Evolutionary conservation across 805 yeast genomes (phyloP).

Genomic region (Ogataea pini): DNA sequence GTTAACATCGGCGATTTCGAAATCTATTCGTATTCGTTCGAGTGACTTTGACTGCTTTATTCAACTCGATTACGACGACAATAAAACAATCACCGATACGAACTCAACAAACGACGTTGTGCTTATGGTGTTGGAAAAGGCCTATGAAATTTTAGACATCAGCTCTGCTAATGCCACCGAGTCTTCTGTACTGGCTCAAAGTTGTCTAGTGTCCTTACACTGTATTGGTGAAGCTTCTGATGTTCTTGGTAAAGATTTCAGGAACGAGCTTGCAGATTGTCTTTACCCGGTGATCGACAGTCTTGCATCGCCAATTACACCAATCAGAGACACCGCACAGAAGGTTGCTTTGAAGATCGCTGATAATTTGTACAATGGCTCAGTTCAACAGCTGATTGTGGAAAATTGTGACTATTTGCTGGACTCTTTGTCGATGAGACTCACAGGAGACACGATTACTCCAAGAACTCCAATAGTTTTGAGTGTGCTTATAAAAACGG

Average conservation of each 20-base stretch:
- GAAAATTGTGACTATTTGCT: constrained; percentile 79
- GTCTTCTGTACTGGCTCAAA: constrained; percentile 11
- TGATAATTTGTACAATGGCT: constrained; percentile 50
- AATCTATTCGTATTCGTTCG: neutral
- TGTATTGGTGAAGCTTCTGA: constrained; percentile 40
- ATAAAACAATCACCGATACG: constrained; percentile 3
- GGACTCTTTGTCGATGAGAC: constrained; percentile 70
- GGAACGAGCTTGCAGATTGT: constrained; percentile 64
- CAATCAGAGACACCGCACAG: constrained; percentile 53
- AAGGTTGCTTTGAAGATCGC: constrained; percentile 54
- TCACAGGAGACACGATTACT: constrained; percentile 70
- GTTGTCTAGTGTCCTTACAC: constrained; percentile 42
- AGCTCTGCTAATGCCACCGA: constrained; percentile 25
- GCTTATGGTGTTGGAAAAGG: constrained; percentile 37
- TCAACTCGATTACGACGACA: constrained; percentile 16
- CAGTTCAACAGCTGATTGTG: constrained; percentile 54
- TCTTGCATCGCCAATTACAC: constrained; percentile 56
- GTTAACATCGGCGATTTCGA: constrained; percentile 38
- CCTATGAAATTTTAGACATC: constrained; percentile 45
- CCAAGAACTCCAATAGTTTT: constrained; percentile 74
- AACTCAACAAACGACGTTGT: constrained; percentile 9
- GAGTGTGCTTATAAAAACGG: constrained; percentile 64
- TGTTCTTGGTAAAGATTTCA: constrained; percentile 40
- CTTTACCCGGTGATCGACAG: constrained; percentile 73
- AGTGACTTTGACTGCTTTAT: constrained; percentile 21